Evolutionary conservation across 2,329 filamentous ascomycete genomes (phyloP), one percentile per base, ranked within the genome.

Genomic region (Diaporthe vaccinii): DNA sequence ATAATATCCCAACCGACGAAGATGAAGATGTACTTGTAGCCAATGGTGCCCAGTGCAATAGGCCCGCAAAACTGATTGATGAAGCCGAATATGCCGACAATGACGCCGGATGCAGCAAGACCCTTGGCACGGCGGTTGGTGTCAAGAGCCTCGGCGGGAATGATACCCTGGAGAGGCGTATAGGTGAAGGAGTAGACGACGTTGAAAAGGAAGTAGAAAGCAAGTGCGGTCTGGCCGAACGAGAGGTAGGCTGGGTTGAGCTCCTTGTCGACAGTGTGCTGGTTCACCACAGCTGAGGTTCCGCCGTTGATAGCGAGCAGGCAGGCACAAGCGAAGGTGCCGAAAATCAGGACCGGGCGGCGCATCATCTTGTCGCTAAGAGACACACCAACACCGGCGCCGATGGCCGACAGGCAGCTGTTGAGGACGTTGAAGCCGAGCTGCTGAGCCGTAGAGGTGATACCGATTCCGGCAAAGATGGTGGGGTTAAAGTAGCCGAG

Each of bases 401-500:
- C 86, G 28, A 88, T 79, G 65, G 86, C 85, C 0, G 85, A 87
- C 2, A 88, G 80, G 36, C 85, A 82, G 49, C 84, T 84, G 81
- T 87, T 88, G 73, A 88, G 83, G 14, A 88, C 80, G 78, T 88
- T 88, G 77, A 86, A 86, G 22, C 75, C 75, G 22, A 83, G 85
- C 61, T 88, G 86, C 71, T 81, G 75, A 41, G 82, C 79, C 15
- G 84, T 81, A 8, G 78, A 79, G 2, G 75, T 80, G 77, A 86
- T 79, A 44, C 85, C 85, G 36, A 86, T 81, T 70, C 82, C 81
- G 57, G 83, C 77, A 79, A 86, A 88, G 78, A 89, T 88, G 51
- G 83, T 84, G 10, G 87, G 83, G 80, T 88, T 88, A 81, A 88
- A 89, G 82, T 88, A 89, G 20, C 86, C 86, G 9, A 88, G 84